Evolutionary conservation across 179 eudicot species (phyloP), one percentile per base, ranked within the genome.

Genomic region (Vitellaria paradoxa): DNA sequence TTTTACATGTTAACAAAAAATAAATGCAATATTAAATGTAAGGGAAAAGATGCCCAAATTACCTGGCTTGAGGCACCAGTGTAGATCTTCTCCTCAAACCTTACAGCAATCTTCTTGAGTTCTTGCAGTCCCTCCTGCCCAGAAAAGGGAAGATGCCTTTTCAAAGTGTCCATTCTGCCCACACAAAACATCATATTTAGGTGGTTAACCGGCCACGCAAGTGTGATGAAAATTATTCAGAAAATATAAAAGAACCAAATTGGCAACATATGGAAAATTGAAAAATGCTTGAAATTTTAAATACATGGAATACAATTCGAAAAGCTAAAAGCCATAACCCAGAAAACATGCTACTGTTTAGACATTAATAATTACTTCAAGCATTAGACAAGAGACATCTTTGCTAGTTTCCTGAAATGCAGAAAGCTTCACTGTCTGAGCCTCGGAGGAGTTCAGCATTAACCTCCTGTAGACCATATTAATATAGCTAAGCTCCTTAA

Each of bases 61-160:
- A 91, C 99, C 93, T 93, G 97, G 83, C 89, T 93, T 42, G 91
- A 88, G 59, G 99, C 93, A 46, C 92, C 91, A 84, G 82, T 81
- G 79, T 89, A 95, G 67, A 91, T 93, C 83, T 91, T 91, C 84
- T 93, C 99, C 89, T 95, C 99, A 82, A 93, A 93, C 83, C 97
- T 88, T 75, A 89, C 79, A 40, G 99, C 97, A 84, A 95, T 95
- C 73, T 93, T 89, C 83, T 83, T 88, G 75, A 93, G 95, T 81
- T 91, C 97, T 80, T 84, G 86, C 65, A 89, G 75, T 65, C 97
- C 97, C 77, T 93, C 99, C 83, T 82, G 90, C 67, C 97, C 99
- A 77, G 92, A 82, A 63, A 84, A 85, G 0, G 99, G 99, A 79
- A 93, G 89, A 84, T 93, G 97, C 84, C 91, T 88, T 85, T 87